Base-by-base conservation (phyloP, 371 early-diverging fungal species). In the Mortierella sp. region DNA sequence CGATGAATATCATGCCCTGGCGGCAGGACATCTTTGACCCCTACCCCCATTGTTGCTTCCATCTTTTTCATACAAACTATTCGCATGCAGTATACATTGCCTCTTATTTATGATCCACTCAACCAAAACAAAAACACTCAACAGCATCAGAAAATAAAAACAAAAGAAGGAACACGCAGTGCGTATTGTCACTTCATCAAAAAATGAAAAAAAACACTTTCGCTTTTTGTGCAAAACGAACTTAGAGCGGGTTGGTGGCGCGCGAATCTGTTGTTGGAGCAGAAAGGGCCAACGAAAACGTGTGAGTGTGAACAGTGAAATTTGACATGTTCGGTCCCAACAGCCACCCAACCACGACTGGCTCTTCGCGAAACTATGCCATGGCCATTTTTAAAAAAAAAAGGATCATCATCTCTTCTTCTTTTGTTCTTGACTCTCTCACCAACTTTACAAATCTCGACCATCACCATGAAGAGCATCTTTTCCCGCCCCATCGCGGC, bases 401-500 rank as follows among this genome's bases (percentile, higher is more conserved):
- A 38, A 38, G 3, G 68, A 68, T 50, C 73, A 73, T 73, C 73
- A 73, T 73, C 73, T 52, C 70, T 73, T 52, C 52, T 50, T 21
- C 10, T 21, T 38, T 16, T 28, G 8, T 28, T 72, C 34, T 72
- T 52, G 2, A 52, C 0, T 7, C 50, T 28, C 72, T 10, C 73
- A 71, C 71, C 44, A 11, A 47, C 26, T 4, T 45, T 16, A 31
- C 34, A 48, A 34, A 58, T 1, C 47, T 31, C 63, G 60, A 47
- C 44, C 11, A 42, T 28, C 65, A 72, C 55, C 73, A 80, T 80
- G 76, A 80, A 63, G 68, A 65, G 52, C 65, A 44, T 72, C 44
- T 55, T 76, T 47, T 44, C 71, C 38, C 80, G 80, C 50, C 58
- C 63, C 48, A 63, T 80, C 72, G n/a, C 72, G 42, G 48, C 73